These are phyloP conservation scores for Arthrinium puccinioides DNA, from an alignment of 2,329 filamentous ascomycete species.

Conservation along the genomic window DNA sequence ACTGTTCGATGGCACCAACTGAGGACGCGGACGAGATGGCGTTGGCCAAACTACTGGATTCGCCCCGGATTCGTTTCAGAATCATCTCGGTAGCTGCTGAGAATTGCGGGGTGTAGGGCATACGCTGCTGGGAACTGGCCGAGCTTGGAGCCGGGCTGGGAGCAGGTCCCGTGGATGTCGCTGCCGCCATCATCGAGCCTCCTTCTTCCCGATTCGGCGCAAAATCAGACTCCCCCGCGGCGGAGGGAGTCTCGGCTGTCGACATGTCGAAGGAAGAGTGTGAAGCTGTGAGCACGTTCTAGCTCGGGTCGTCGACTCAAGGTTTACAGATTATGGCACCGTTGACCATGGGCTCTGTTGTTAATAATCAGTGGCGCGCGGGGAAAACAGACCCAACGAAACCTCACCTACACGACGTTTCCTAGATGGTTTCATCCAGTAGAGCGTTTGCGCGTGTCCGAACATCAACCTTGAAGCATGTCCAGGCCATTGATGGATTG, in stretches of 20 bases:
- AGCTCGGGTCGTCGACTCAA: background rate
- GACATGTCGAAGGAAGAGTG: too few species aligned
- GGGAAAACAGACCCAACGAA: background rate
- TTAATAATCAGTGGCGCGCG: too few species aligned
- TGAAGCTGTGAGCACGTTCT: too few species aligned
- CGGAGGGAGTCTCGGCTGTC: too few species aligned
- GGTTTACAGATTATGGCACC: background rate
- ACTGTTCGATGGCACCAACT: slow-evolving; percentile 22
- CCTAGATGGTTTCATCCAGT: background rate
- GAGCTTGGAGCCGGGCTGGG: slow-evolving; percentile 12
- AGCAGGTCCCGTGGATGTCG: background rate
- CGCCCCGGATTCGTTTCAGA: slow-evolving; percentile 27
- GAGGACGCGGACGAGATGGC: slow-evolving; percentile 26
- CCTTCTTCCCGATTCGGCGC: background rate
- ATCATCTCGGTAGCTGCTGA: slow-evolving; percentile 32
- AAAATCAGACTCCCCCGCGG: too few species aligned
- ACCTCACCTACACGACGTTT: background rate
- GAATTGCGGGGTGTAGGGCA: slow-evolving; percentile 25
- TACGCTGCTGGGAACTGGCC: slow-evolving; percentile 10
- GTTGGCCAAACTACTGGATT: slow-evolving; percentile 24
- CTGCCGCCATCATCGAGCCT: background rate
- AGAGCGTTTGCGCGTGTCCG: too few species aligned
- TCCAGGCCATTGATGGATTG: too few species aligned
- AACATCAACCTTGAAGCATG: too few species aligned
- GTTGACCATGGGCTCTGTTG: too few species aligned